These are phyloP conservation scores for Eucalyptus urophylla DNA, from an alignment of 345 rosid species.

Conservation along the genomic window DNA sequence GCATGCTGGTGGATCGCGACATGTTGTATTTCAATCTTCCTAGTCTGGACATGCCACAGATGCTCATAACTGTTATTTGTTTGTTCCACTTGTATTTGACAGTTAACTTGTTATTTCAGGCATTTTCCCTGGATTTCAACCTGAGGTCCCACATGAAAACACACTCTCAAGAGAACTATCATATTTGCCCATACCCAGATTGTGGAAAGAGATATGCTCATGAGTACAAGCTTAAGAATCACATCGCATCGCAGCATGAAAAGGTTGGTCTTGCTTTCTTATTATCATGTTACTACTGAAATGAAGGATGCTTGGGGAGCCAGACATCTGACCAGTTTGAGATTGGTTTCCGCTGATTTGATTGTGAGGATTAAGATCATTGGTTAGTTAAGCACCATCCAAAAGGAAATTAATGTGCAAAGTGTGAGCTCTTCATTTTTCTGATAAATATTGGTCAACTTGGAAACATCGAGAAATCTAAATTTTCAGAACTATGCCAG, in stretches of 20 bases:
- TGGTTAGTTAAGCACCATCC: not conserved
- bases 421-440: not conserved
- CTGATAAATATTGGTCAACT: not conserved
- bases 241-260: slow-evolving; percentile 70
- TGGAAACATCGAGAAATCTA: not conserved
- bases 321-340: not conserved
- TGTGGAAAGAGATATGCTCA: slow-evolving; percentile 99
- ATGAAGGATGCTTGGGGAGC: not conserved
- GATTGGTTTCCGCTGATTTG: not conserved
- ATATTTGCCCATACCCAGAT: slow-evolving; percentile 77
- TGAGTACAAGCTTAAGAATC: slow-evolving; percentile 94
- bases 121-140: slow-evolving; percentile 96
- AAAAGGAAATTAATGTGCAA: not conserved
- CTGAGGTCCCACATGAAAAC: slow-evolving; percentile 98
- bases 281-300: not conserved
- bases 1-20: not conserved
- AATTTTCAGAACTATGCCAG: not conserved
- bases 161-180: slow-evolving; percentile 96
- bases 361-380: too few species aligned
- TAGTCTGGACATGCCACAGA: not conserved
- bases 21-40: not conserved
- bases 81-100: not conserved
- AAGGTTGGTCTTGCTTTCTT: slow-evolving; percentile 29
- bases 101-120: slow-evolving; percentile 27
- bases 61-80: not conserved